Conservation (phyloP, 2,329 filamentous ascomycete genomes). For the Fusarium bactridioides region DNA sequence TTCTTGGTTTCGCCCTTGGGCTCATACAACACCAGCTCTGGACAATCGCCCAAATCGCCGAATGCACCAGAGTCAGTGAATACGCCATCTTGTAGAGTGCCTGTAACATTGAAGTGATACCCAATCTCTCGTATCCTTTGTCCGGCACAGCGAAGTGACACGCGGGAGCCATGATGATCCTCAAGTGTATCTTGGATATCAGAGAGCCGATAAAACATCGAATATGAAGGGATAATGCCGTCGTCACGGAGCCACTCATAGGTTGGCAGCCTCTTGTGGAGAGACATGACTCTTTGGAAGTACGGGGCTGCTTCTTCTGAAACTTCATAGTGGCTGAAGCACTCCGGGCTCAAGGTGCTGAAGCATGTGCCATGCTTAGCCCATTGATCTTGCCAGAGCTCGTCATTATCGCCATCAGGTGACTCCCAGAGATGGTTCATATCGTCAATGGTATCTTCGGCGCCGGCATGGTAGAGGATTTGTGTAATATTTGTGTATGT, state of each 20-base stretch:
- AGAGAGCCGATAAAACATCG: constrained; percentile 6
- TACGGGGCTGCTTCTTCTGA: constrained; percentile 12
- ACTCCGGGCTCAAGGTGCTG: constrained; percentile 6
- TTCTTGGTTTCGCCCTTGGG: constrained; percentile 21
- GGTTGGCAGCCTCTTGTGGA: constrained; percentile 9
- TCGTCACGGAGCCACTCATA: constrained; percentile 17
- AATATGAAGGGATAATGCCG: constrained; percentile 12
- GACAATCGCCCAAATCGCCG: not conserved
- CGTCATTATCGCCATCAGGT: not conserved
- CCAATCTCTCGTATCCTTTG: constrained; percentile 5
- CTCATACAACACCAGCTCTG: constrained; percentile 11
- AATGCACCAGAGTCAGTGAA: constrained; percentile 1
- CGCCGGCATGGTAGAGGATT: constrained; percentile 4
- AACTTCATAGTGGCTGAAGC: constrained; percentile 8
- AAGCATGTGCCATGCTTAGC: constrained; percentile 11
- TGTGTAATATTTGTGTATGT: constrained; percentile 27
- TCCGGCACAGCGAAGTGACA: constrained; percentile 1
- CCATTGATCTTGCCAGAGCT: constrained; percentile 16
- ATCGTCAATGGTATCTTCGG: not conserved
- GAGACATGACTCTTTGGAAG: constrained; percentile 8
- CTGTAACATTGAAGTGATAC: constrained; percentile 20
- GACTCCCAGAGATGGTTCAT: constrained; percentile 12
- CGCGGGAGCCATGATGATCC: constrained; percentile 7
- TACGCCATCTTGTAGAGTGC: not conserved
- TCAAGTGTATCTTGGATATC: constrained; percentile 10